These are phyloP conservation scores for button mushroom (Agaricus bisporus) DNA, from an alignment of 768 basidiomycete species.

Conservation along the genomic window DNA sequence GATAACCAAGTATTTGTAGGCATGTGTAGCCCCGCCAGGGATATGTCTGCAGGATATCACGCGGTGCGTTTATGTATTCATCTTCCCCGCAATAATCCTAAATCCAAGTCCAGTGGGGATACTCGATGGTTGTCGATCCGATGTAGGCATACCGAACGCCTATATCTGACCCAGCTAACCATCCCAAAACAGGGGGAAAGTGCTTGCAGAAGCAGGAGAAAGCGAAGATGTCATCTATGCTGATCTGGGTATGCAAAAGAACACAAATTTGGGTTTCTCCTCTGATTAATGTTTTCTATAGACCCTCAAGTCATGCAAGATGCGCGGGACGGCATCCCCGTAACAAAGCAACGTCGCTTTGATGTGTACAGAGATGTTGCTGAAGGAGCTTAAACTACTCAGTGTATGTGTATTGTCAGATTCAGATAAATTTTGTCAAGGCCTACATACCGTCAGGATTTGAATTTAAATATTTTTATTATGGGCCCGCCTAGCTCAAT, in stretches of 20 bases:
- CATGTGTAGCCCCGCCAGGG: slow-evolving; percentile 94
- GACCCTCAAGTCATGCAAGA: slow-evolving; percentile 52
- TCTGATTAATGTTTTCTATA: slow-evolving; percentile 10
- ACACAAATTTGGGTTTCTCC: not conserved
- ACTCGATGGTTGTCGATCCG: slow-evolving; percentile 88
- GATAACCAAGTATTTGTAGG: slow-evolving; percentile 96
- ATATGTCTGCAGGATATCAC: slow-evolving; percentile 78
- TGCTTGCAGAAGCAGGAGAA: slow-evolving; percentile 64
- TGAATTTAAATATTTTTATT: too few species aligned
- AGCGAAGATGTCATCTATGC: slow-evolving; percentile 74
- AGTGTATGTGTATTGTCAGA: too few species aligned
- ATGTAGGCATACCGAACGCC: slow-evolving; percentile 44
- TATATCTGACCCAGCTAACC: too few species aligned
- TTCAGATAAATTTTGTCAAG: too few species aligned
- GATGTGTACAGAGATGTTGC: slow-evolving; percentile 83
- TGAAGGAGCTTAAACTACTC: not conserved
- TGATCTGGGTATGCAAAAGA: slow-evolving; percentile 60
- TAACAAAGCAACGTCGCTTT: slow-evolving; percentile 87
- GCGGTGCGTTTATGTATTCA: slow-evolving; percentile 48
- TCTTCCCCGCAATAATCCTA: slow-evolving; percentile 1
- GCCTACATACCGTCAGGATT: too few species aligned
- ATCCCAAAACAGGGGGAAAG: too few species aligned
- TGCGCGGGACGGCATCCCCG: slow-evolving; percentile 80
- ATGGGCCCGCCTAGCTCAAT: slow-evolving; percentile 51
- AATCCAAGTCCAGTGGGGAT: slow-evolving; percentile 61